phyloP scores from a whole-genome alignment of 2,329 filamentous ascomycete species.

The Aspergillus sp. region DNA sequence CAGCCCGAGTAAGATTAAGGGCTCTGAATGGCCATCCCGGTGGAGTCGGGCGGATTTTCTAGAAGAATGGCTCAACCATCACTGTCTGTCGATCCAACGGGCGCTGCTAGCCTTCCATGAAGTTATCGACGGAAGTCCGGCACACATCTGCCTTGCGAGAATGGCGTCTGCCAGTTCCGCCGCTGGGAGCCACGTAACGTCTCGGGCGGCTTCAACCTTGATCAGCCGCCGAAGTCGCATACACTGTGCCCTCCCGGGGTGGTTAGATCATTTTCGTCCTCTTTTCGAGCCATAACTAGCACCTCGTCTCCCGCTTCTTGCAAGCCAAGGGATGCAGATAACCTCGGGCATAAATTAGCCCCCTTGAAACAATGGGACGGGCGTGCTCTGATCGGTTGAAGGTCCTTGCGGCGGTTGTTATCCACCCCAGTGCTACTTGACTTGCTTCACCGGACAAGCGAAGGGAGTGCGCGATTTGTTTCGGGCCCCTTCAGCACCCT shows the following conservation, averaged over 20 bases:
- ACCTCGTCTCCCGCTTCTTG: background rate
- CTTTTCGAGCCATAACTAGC: background rate
- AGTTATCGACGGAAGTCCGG: background rate
- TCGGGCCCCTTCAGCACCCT: background rate
- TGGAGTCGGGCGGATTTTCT: conserved; percentile 16
- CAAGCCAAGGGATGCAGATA: background rate
- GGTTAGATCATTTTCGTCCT: background rate
- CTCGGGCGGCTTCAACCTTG: background rate
- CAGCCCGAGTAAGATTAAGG: conserved; percentile 16
- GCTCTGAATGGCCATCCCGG: conserved; percentile 6
- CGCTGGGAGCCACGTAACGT: background rate
- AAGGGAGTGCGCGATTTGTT: conserved; percentile 2
- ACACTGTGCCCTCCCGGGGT: background rate
- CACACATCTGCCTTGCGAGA: background rate
- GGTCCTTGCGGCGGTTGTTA: background rate
- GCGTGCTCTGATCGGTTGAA: background rate
- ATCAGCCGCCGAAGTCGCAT: background rate
- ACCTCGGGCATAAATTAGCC: background rate
- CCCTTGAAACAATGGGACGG: conserved; percentile 2
- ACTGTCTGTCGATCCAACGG: conserved; percentile 5
- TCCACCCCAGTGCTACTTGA: conserved; percentile 6
- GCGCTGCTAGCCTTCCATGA: background rate
- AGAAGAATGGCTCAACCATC: conserved; percentile 7
- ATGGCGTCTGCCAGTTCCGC: background rate
- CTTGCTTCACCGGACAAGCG: conserved; percentile 2